Evolutionary conservation across 2,329 filamentous ascomycete genomes (phyloP), one percentile per base, ranked within the genome.

Genomic region (Penicillium sp.): DNA sequence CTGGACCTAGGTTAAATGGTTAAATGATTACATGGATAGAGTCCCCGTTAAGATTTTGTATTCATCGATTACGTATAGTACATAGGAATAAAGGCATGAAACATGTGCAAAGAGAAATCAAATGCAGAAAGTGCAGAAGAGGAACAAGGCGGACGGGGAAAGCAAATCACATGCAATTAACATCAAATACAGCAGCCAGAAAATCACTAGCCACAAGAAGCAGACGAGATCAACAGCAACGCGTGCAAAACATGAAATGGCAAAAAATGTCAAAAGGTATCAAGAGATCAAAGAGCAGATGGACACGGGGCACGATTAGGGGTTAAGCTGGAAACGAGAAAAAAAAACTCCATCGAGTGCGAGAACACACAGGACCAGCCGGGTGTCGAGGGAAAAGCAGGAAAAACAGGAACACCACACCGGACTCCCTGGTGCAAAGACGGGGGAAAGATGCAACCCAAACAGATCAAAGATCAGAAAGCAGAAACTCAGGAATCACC

Each of bases 361-460:
- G 61, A 68, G 61, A 72, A 71, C 71, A 73, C 70, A 67, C 71
- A 73, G 71, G 70, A 72, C 71, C 71, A 73, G 71, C 71, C 70
- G 64, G 66, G 71, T 73, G 71, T 72, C 63, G 66, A 69, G 62
- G 55, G 50, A 66, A 65, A 58, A 29, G 33, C 47, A 43, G 63
- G 67, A 67, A 64, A 62, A 66, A 60, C 58, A 67, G 60, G 66
- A 69, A 62, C 66, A 70, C 68, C 70, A 69, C 66, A 72, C 70
- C 70, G 63, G 69, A 72, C 70, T 72, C 71, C 71, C 63, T 70
- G 65, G 69, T 67, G 61, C 58, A 64, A 55, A 35, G 32, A 58
- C 64, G 58, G 52, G 58, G 44, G 49, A 12, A 48, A 46, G 35
- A 55, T 51, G 56, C 54, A 59, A 65, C 49, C 53, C 55, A 60